Evolutionary conservation across 768 basidiomycete species (phyloP), one percentile per base, ranked within the genome.

Genomic region (Termitomyces eurrhizus): DNA sequence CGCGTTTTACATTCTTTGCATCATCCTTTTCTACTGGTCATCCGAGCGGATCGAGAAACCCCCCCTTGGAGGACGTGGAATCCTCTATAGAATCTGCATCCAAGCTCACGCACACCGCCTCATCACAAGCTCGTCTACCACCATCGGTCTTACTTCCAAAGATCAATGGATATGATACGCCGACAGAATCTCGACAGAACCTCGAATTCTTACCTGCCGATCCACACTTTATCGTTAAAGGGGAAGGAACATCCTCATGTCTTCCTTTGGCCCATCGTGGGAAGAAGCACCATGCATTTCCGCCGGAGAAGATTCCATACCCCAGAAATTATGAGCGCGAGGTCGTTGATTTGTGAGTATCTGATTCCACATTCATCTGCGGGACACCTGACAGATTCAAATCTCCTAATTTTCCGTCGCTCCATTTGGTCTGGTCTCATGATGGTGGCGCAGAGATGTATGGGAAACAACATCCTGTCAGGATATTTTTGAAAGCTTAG

Each of bases 321-420:
- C 88, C 89, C 8, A 77, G 86, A 63, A 83, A 79, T 66, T 90
- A 88, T 66, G 87, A 85, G 59, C 73, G 80, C 18, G 78, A 82
- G 36, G 82, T 84, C 42, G 69, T 89, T 29, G 89, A 90, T 73
- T 67, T 87, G 89, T 90, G 68, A 77, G 88, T 83, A 12, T 7
- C 49, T 59, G 46, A 50, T 64, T 56, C 56, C 32, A 48, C 33
- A 18, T 63, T 53, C 63, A 53, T 53, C 29, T 45, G 11, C 45
- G 4, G 57, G 29, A 29, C 29, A 29, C 29, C 29, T 29, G 29
- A 29, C 29, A 11, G 2, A 29, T 21, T 44, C 18, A 2, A 29
- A 53, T 16, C 8, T 33, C 54, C 41, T 11, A 13, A 33, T 24
- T 51, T 57, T 55, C 39, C 50, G 16, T 56, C 56, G 48, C 44